Evolutionary conservation across 192 early-diverging fungal species (phyloP).

Genomic region (Irineochytrium annulatum): DNA sequence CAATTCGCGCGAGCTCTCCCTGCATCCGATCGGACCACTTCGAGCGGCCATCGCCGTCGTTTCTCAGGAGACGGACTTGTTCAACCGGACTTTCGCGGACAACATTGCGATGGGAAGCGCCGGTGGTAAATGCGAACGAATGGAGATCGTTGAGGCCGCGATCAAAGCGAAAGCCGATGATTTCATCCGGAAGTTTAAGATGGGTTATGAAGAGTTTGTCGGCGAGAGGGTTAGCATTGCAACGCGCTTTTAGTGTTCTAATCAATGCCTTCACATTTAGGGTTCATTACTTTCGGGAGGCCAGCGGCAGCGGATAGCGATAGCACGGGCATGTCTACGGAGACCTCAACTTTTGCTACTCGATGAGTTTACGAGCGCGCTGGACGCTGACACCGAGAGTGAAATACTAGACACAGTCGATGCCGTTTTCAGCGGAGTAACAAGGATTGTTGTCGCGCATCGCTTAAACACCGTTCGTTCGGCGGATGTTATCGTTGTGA

Average conservation of each 20-base stretch:
- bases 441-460: conserved; percentile 90
- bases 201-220: conserved; percentile 26
- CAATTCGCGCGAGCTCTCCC: conserved; percentile 70
- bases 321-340: conserved; percentile 60
- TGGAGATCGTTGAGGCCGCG: conserved; percentile 37
- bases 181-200: conserved; percentile 20
- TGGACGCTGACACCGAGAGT: too few relatives aligned
- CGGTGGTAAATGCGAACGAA: conserved; percentile 46
- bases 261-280: too few relatives aligned
- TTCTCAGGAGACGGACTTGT: conserved; percentile 74
- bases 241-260: background rate
- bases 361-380: conserved; percentile 11
- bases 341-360: conserved; percentile 36
- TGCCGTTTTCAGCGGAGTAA: conserved; percentile 47
- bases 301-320: conserved; percentile 39
- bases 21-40: conserved; percentile 64
- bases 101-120: conserved; percentile 54
- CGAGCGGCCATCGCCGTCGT: conserved; percentile 77
- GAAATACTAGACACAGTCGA: too few relatives aligned
- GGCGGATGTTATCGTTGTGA: conserved; percentile 79
- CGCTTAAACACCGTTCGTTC: conserved; percentile 83
- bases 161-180: conserved; percentile 27
- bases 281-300: conserved; percentile 26
- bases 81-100: conserved; percentile 45
- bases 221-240: conserved; percentile 25